These are phyloP conservation scores for Thermomucor indicae-seudaticae DNA, from an alignment of 371 early-diverging fungal species.

Conservation along the genomic window DNA sequence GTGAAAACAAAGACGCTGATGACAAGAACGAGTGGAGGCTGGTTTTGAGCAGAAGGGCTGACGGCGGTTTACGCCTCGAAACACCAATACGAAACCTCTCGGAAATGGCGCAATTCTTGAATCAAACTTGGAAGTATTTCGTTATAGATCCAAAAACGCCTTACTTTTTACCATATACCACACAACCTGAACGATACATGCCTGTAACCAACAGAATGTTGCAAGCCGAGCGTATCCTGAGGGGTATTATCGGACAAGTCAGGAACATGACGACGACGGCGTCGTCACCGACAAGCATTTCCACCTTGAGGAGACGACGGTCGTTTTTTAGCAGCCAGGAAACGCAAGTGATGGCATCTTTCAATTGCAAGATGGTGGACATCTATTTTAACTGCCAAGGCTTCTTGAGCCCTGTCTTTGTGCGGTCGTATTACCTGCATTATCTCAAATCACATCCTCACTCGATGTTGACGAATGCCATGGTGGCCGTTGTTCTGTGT, in stretches of 20 bases:
- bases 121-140: neutral
- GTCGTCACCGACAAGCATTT: no score
- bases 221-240: no score
- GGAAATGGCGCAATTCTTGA: neutral
- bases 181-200: no score
- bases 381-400: conserved; percentile 24
- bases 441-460: conserved; percentile 16
- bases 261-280: no score
- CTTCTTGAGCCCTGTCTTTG: conserved; percentile 19
- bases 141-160: neutral
- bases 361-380: conserved; percentile 9
- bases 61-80: neutral
- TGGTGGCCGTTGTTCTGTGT: conserved; percentile 14
- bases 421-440: conserved; percentile 17
- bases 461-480: conserved; percentile 24
- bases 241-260: no score
- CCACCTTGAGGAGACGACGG: no score
- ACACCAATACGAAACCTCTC: conserved; percentile 1
- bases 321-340: no score
- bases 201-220: no score
- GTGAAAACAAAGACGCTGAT: no score
- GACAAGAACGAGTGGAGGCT: neutral
- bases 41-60: neutral
- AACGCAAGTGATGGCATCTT: no score
- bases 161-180: no score